These are phyloP conservation scores for Waltergamsia citrina DNA, from an alignment of 2,329 filamentous ascomycete genomes.

Conservation along the genomic window DNA sequence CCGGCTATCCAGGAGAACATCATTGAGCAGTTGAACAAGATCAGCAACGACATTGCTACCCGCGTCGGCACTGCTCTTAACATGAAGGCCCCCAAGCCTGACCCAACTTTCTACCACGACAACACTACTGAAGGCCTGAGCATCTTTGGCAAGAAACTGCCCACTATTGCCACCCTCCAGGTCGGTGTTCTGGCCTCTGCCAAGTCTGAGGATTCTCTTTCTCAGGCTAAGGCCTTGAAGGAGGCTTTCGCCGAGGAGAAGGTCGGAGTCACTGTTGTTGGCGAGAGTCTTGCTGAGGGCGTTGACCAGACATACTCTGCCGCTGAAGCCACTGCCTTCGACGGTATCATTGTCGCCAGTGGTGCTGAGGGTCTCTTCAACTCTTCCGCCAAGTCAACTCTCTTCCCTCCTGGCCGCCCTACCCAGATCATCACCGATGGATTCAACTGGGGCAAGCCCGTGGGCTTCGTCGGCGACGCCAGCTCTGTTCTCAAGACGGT, in stretches of 20 bases:
- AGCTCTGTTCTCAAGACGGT: conserved; percentile 26
- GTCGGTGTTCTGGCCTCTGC: conserved; percentile 52
- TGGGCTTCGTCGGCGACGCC: conserved; percentile 46
- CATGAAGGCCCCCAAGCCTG: conserved; percentile 45
- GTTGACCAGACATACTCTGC: conserved; percentile 56
- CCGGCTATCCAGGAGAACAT: conserved; percentile 56
- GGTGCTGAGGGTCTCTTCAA: conserved; percentile 44
- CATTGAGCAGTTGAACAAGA: conserved; percentile 57
- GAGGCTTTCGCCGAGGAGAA: conserved; percentile 36
- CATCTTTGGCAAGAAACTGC: conserved; percentile 47
- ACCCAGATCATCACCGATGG: conserved; percentile 52
- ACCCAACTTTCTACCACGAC: conserved; percentile 57
- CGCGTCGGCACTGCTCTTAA: conserved; percentile 56
- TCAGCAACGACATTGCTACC: conserved; percentile 56
- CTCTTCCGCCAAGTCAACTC: conserved; percentile 29
- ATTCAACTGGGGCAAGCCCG: conserved; percentile 62
- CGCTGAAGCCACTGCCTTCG: conserved; percentile 52
- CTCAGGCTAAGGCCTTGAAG: conserved; percentile 40
- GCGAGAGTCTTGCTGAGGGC: conserved; percentile 42
- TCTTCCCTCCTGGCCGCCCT: conserved; percentile 57
- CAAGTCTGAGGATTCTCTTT: conserved; percentile 28
- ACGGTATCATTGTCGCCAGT: conserved; percentile 50
- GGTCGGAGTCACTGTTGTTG: conserved; percentile 50
- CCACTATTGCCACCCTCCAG: conserved; percentile 51
- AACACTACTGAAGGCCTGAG: conserved; percentile 55